phyloP scores from a whole-genome alignment of 768 basidiomycete species.

The Leccinum fibrillosum region DNA sequence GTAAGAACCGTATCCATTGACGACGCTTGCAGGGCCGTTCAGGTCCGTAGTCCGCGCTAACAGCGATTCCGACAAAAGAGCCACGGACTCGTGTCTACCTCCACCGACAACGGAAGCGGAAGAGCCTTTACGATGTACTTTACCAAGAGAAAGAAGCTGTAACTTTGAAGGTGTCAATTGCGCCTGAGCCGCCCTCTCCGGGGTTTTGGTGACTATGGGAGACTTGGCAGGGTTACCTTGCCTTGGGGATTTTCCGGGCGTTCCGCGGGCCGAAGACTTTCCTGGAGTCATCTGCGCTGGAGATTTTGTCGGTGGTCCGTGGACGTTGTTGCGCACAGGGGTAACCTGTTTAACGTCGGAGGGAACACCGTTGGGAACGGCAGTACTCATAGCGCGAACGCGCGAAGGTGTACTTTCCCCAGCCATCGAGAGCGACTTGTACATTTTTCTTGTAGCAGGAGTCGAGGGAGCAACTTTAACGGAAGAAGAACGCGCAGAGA shows the following conservation, averaged over 20 bases:
- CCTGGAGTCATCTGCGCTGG: slow-evolving; percentile 18
- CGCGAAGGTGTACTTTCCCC: slow-evolving; percentile 13
- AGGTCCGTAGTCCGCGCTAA: slow-evolving; percentile 7
- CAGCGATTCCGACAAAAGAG: slow-evolving; percentile 18
- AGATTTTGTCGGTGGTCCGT: slow-evolving; percentile 16
- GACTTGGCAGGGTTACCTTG: slow-evolving; percentile 24
- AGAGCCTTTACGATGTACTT: slow-evolving; percentile 20
- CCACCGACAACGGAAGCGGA: slow-evolving; percentile 16
- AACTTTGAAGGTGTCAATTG: slow-evolving; percentile 22
- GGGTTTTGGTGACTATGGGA: slow-evolving; percentile 19
- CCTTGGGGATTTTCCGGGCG: slow-evolving; percentile 21
- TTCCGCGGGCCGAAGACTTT: slow-evolving; percentile 14
- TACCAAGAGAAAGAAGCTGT: slow-evolving; percentile 15
- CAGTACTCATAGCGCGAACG: slow-evolving; percentile 17
- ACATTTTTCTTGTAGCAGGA: slow-evolving; percentile 30
- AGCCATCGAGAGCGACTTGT: slow-evolving; percentile 26
- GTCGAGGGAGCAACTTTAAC: slow-evolving; percentile 41
- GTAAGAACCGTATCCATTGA: slow-evolving; percentile 15
- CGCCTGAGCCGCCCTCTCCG: slow-evolving; percentile 17
- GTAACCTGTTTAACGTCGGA: slow-evolving; percentile 13
- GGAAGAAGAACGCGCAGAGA: slow-evolving; percentile 28
- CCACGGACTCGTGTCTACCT: slow-evolving; percentile 14
- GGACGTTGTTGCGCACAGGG: slow-evolving; percentile 10
- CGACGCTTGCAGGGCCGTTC: slow-evolving; percentile 19
- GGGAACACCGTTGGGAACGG: slow-evolving; percentile 1